Base-by-base conservation (phyloP, 345 rosid genomes). In the Turnera subulata region DNA sequence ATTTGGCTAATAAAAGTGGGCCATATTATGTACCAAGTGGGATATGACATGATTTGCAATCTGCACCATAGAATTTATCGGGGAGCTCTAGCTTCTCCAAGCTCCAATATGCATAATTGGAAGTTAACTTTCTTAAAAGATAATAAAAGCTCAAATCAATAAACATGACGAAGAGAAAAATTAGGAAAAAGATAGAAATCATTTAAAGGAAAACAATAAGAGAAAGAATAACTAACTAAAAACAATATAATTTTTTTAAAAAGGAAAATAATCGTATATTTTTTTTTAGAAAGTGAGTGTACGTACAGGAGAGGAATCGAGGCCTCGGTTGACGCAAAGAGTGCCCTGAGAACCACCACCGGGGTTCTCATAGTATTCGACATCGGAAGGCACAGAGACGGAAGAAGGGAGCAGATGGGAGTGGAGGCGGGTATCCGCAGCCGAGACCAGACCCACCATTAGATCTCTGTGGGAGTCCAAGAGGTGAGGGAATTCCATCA, bases 361-460 rank as follows among this genome's bases (percentile, higher is more conserved):
- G 3, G 60, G 18, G 57, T 55, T 61, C 45, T 61, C 52, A 42
- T 61, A 68, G 60, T 19, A 68, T 35, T 61, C 46, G 18, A 61
- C 62, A 11, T 68, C 72, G 14, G 62, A 56, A 11, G 72, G 72
- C 39, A 68, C 62, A 5, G 61, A 13, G 52, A 24, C 52, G 11
- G 52, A 48, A 21, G 66, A 48, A 55, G 72, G 62, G 43, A 68
- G 72, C 44, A 68, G 66, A 33, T 68, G 56, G 25, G 62, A 40
- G 11, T 22, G 50, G 19, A 60, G 66, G 46, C 56, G 50, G 16
- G 22, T 40, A 40, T 68, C 66, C 50, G 61, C 16, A 51, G 66
- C 46, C 0, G 72, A 29, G 50, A 68, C 40, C n/a, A 61, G 55
- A n/a, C 50, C 37, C 21, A 40, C 46, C 66, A 68, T 61, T 45